Percentiles rank a stretch among this genome's conserved stretches.
Evolutionary conservation across 768 basidiomycete genomes (phyloP).

Genomic region (Mycena amicta): DNA sequence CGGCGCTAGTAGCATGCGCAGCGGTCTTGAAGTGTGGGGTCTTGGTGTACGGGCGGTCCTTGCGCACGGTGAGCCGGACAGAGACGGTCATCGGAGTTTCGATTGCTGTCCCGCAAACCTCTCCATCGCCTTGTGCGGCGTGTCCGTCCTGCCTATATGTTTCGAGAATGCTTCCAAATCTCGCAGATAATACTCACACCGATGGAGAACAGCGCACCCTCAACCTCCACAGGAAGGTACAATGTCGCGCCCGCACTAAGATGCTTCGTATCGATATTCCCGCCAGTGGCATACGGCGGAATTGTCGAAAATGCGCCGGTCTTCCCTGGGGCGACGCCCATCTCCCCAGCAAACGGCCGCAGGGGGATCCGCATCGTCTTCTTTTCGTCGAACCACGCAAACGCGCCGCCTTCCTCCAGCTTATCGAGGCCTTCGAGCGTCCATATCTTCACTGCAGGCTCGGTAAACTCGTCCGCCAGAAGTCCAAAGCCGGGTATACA

Average conservation of each 20-base stretch:
- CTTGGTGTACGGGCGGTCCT: slow-evolving; percentile 57
- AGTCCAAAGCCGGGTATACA: slow-evolving; percentile 62
- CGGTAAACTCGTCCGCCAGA: slow-evolving; percentile 55
- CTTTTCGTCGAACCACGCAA: slow-evolving; percentile 54
- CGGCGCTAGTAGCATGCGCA: slow-evolving; percentile 6
- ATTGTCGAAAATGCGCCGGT: slow-evolving; percentile 60
- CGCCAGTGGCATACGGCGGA: slow-evolving; percentile 62
- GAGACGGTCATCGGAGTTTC: slow-evolving; percentile 62
- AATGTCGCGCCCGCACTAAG: slow-evolving; percentile 56
- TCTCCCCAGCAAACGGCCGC: slow-evolving; percentile 63
- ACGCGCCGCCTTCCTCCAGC: slow-evolving; percentile 41
- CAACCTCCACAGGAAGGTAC: slow-evolving; percentile 59
- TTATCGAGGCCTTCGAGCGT: slow-evolving; percentile 14
- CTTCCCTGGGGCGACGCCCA: slow-evolving; percentile 59
- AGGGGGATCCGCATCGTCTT: slow-evolving; percentile 53
- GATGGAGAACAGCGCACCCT: slow-evolving; percentile 62
- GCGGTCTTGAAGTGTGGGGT: slow-evolving; percentile 57
- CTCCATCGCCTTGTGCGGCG: slow-evolving; percentile 69
- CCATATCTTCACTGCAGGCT: slow-evolving; percentile 59
- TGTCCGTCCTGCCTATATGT: slow-evolving; percentile 54
- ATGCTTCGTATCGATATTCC: slow-evolving; percentile 65
- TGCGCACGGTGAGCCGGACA: slow-evolving; percentile 58
- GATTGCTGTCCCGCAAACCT: slow-evolving; percentile 60
- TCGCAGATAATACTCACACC: slow-evolving; percentile 42
- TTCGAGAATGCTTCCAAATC: background rate